phyloP scores from a whole-genome alignment of 306 rosid species.

The Gillenia trifoliata region DNA sequence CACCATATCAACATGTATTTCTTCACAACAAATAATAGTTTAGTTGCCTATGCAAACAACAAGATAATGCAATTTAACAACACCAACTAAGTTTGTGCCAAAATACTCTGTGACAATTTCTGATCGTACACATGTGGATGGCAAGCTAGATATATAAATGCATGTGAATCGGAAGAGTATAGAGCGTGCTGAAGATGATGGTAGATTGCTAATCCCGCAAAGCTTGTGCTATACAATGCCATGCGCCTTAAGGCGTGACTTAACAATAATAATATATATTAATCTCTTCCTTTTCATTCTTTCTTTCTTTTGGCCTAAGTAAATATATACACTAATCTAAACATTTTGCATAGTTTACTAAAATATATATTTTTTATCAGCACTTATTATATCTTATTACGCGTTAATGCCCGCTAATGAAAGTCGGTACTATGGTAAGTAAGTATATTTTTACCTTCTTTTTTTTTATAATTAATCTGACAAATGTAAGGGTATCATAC shows the following conservation, averaged over 20 bases:
- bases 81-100: neutral
- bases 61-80: neutral
- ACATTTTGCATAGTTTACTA: neutral
- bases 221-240: conserved; percentile 27
- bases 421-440: no score
- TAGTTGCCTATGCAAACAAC: neutral
- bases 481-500: conserved; percentile 24
- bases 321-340: neutral
- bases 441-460: no score
- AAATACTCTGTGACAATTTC: conserved; percentile 7
- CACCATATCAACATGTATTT: neutral
- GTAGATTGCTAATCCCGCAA: conserved; percentile 34
- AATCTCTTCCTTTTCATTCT: neutral
- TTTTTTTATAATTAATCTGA: neutral
- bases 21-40: neutral
- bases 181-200: conserved; percentile 25
- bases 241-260: conserved; percentile 37
- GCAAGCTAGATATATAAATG: neutral
- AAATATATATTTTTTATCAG: neutral
- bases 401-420: no score
- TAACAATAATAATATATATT: neutral
- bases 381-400: neutral
- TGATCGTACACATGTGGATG: neutral
- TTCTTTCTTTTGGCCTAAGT: neutral
- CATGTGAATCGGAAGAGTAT: neutral